Base-by-base conservation (phyloP, 1,284 basidiomycete species). In the Heterobasidion annosum region DNA sequence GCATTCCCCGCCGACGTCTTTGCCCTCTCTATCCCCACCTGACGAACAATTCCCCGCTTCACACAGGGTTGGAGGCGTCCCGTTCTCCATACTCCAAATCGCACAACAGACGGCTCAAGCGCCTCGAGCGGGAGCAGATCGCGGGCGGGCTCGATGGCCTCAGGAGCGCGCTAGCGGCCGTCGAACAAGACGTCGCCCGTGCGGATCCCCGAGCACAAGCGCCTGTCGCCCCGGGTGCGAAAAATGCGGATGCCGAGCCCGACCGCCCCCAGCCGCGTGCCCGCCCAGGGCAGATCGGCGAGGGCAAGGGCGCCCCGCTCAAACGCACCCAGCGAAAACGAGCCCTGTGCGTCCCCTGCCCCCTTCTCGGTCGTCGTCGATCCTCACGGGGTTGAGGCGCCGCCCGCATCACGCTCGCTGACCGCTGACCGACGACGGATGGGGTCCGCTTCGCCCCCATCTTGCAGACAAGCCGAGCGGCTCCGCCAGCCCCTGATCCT, bases 61-160 rank as follows among this genome's bases (percentile, higher is more conserved):
- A 37, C 32, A 19, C 59, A 89, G 88, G 81, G 47, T 67, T 89
- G 49, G 78, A 76, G 57, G 68, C 73, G 1, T 71, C 74, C 2
- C 68, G 70, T 37, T 71, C 74, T 0, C 83, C 84, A 1, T 85
- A 89, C 65, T 91, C 89, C 0, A 91, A 87, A 66, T 88, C 85
- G 6, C 85, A 90, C 63, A 71, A 70, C 34, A 79, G 86, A 33
- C 79, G 90, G 32, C 61, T 85, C 62, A 90, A 88, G 62, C 81
- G 82, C 55, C 88, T 82, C 62, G 81, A 76, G 45, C 82, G 77
- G 57, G 85, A 91, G 62, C 75, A 88, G 64, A 69, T 93, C 47
- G 82, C 77, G 2, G 75, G 78, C 48, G 81, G 81, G 1, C 66
- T 92, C 56, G 65, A 68, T 18, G 81, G 83, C 16, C 77, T 92